Percentiles rank a stretch among this genome's conserved stretches.
These are phyloP conservation scores for Russula earlei DNA, from an alignment of 768 basidiomycete genomes.

Conservation along the genomic window DNA sequence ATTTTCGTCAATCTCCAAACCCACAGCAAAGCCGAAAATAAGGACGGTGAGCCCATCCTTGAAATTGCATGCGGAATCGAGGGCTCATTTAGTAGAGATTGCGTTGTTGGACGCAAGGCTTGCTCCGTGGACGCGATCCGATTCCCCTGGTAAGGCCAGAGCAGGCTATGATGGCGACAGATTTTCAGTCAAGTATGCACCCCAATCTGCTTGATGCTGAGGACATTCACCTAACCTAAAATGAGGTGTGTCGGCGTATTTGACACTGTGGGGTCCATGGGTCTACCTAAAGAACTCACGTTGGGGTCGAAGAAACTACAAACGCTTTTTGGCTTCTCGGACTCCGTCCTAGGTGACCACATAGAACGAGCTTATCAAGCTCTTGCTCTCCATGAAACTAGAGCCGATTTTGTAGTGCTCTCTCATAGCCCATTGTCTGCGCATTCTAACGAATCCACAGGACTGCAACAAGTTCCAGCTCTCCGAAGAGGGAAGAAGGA, in stretches of 20 bases:
- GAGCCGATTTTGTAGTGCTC: slow-evolving; percentile 51
- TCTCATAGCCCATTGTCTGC: neutral
- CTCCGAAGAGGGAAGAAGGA: slow-evolving; percentile 39
- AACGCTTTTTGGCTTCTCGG: slow-evolving; percentile 57
- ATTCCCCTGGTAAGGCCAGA: slow-evolving; percentile 45
- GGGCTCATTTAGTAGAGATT: slow-evolving; percentile 27
- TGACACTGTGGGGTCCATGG: slow-evolving; percentile 69
- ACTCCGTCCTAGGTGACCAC: slow-evolving; percentile 50
- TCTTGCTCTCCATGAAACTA: slow-evolving; percentile 56
- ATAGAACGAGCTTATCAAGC: slow-evolving; percentile 60
- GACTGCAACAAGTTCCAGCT: slow-evolving; percentile 56
- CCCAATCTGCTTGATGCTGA: neutral
- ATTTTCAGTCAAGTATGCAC: slow-evolving; percentile 54
- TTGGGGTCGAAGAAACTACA: slow-evolving; percentile 34
- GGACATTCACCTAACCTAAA: neutral
- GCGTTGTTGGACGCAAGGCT: slow-evolving; percentile 35
- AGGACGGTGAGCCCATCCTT: slow-evolving; percentile 29
- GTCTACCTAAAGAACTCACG: slow-evolving; percentile 57
- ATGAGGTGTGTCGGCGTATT: slow-evolving; percentile 61
- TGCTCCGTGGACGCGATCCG: slow-evolving; percentile 42
- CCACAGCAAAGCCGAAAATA: slow-evolving; percentile 43
- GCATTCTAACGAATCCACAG: slow-evolving; percentile 27
- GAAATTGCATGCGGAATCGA: neutral
- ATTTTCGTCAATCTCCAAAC: slow-evolving; percentile 57
- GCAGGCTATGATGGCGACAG: slow-evolving; percentile 35